A percentile compares a stretch with the other conserved stretches of the same genome.
Conservation (phyloP, 2,329 filamentous ascomycete genomes). For the Aspergillus fumigatiaffinis region DNA sequence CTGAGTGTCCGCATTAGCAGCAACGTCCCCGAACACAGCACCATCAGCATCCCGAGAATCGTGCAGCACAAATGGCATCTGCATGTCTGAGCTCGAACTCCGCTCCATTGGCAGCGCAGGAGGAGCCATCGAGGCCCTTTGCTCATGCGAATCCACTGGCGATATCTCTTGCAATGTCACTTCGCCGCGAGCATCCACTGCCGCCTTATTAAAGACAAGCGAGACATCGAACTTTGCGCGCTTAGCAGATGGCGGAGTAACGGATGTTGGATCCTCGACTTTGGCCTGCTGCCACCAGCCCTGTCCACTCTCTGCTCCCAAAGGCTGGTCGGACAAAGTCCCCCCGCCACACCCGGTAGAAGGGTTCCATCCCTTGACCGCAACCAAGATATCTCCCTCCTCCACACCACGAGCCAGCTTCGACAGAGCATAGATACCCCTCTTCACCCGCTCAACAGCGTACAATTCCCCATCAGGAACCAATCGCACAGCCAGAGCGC, state of each 20-base stretch:
- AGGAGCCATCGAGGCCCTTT: conserved; percentile 14
- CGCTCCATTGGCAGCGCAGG: conserved; percentile 4
- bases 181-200: background rate
- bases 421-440: conserved; percentile 37
- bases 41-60: conserved; percentile 15
- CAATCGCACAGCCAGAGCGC: conserved; percentile 32
- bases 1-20: conserved; percentile 11
- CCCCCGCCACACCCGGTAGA: conserved; percentile 1
- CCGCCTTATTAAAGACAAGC: conserved; percentile 26
- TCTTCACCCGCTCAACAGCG: conserved; percentile 38
- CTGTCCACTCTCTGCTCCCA: background rate
- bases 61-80: conserved; percentile 2
- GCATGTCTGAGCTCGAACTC: conserved; percentile 9
- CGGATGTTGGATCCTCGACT: conserved; percentile 27
- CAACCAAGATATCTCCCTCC: conserved; percentile 38
- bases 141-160: conserved; percentile 18
- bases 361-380: conserved; percentile 30
- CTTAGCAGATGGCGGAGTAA: conserved; percentile 16
- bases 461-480: conserved; percentile 30
- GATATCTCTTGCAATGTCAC: conserved; percentile 11
- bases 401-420: conserved; percentile 31
- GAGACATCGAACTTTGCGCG: conserved; percentile 24
- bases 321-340: conserved; percentile 4
- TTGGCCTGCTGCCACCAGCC: conserved; percentile 36
- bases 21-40: background rate